Base-by-base conservation (phyloP, 1,284 basidiomycete species). In the Tylopilus sp. region DNA sequence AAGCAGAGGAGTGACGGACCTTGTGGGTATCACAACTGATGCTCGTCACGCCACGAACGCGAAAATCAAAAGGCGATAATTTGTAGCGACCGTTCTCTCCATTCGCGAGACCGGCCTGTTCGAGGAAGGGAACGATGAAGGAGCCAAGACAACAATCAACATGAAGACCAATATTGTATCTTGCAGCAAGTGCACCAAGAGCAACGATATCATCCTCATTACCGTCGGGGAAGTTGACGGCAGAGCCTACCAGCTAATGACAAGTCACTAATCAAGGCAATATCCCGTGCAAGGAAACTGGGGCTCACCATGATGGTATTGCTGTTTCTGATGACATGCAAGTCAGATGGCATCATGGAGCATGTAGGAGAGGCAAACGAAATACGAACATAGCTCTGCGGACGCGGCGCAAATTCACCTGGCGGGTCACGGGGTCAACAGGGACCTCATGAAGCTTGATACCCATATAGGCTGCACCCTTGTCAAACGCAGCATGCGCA, bases 401-500 rank as follows among this genome's bases (percentile, higher is more conserved):
- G 63, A 99, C 92, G 38, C 85, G 86, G 69, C 87, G 90, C 53
- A 98, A 73, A 74, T 96, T 85, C 18, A 93, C 96, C 77, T 93
- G 89, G 32, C 97, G 91, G 15, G 95, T 96, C 33, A 83, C 78
- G 2, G 86, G 84, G 77, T 99, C 88, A n/a, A 99, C 92, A 0
- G 95, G 95, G 57, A 99, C 89, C 53, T 89, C 87, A 75, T 96
- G 95, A 2, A 98, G 84, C 82, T 97, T 98, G 84, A 99, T 91
- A n/a, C 89, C 89, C 74, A 99, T 90, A 81, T 98, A 99, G 36
- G 90, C 87, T 4, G 90, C 91, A 6, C 93, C 96, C 79, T 99
- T 99, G 84, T 95, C 92, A 77, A 99, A 99, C 1, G 97, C 97
- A 3, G 96, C 96, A 77, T 99, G 97, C 0, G 94, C 96, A 0